A percentile compares a stretch with the other conserved stretches of the same genome.
Evolutionary conservation across 1,284 basidiomycete genomes (phyloP).

Genomic region (Stereum hirsutum): DNA sequence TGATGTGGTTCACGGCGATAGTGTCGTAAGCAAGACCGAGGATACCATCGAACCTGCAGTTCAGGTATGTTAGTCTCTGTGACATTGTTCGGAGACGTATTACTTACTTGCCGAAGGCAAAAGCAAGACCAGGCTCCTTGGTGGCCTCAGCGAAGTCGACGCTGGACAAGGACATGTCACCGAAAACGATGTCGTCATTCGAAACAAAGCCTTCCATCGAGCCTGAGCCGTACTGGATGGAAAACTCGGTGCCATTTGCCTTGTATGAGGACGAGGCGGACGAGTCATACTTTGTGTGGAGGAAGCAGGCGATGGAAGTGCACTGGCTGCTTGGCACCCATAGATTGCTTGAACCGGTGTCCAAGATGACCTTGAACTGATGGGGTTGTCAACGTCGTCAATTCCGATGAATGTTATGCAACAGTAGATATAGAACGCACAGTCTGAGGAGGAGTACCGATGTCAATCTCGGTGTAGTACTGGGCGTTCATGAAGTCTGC

Average conservation of each 20-base stretch:
- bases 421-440: slow-evolving; percentile 31
- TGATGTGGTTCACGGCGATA: slow-evolving; percentile 91
- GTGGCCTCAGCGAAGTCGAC: slow-evolving; percentile 96
- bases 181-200: slow-evolving; percentile 76
- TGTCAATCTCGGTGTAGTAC: slow-evolving; percentile 85
- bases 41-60: slow-evolving; percentile 85
- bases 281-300: slow-evolving; percentile 91
- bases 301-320: slow-evolving; percentile 96
- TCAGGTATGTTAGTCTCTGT: slow-evolving; percentile 2
- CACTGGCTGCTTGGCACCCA: slow-evolving; percentile 90
- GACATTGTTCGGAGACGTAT: background rate
- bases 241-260: slow-evolving; percentile 86
- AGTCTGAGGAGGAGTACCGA: slow-evolving; percentile 77
- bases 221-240: slow-evolving; percentile 94
- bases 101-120: slow-evolving; percentile 90
- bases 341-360: slow-evolving; percentile 86
- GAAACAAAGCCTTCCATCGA: slow-evolving; percentile 97
- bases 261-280: slow-evolving; percentile 82
- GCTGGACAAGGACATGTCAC: slow-evolving; percentile 70
- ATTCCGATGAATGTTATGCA: background rate
- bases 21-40: slow-evolving; percentile 94
- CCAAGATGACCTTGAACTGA: slow-evolving; percentile 81
- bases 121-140: slow-evolving; percentile 95
- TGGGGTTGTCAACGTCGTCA: slow-evolving; percentile 2
- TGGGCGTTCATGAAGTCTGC: slow-evolving; percentile 97